Evolutionary conservation across 2,329 filamentous ascomycete genomes (phyloP).

Genomic region (Amylocarpus encephaloides): DNA sequence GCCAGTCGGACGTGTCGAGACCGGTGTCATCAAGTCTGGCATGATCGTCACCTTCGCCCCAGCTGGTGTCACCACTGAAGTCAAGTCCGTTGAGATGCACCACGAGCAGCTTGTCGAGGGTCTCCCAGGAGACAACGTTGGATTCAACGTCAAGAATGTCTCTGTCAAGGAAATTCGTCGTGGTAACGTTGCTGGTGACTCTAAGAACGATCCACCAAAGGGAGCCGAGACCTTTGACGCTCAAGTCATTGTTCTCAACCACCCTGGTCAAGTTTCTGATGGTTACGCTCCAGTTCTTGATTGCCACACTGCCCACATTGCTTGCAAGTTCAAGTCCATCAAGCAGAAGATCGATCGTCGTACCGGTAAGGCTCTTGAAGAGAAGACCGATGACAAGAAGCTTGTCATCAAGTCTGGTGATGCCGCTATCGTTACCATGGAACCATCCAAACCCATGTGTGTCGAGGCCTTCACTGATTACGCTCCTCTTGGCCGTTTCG

Average conservation of each 20-base stretch:
- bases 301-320: slow-evolving; percentile 99
- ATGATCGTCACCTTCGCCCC: slow-evolving; percentile 99
- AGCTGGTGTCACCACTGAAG: slow-evolving; percentile 99
- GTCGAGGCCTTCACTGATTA: slow-evolving; percentile 99
- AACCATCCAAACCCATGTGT: slow-evolving; percentile 99
- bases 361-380: slow-evolving; percentile 96
- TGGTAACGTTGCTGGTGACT: slow-evolving; percentile 99
- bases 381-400: slow-evolving; percentile 59
- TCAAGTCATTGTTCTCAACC: slow-evolving; percentile 99
- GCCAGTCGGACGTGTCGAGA: slow-evolving; percentile 99
- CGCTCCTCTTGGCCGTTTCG: slow-evolving; percentile 99
- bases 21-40: slow-evolving; percentile 84
- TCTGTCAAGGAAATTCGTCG: slow-evolving; percentile 99
- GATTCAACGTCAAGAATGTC: slow-evolving; percentile 99
- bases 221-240: slow-evolving; percentile 94
- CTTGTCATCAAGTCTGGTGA: slow-evolving; percentile 99
- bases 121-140: slow-evolving; percentile 99
- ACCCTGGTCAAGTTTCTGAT: slow-evolving; percentile 98
- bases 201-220: slow-evolving; percentile 96
- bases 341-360: slow-evolving; percentile 99
- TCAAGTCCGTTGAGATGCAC: slow-evolving; percentile 99
- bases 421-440: slow-evolving; percentile 99
- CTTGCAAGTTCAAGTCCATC: slow-evolving; percentile 99
- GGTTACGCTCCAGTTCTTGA: slow-evolving; percentile 99
- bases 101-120: slow-evolving; percentile 97